A percentile compares a stretch with the other conserved stretches of the same genome.
phyloP scores from a whole-genome alignment of 345 rosid genomes.

The Syzygium aromaticum region DNA sequence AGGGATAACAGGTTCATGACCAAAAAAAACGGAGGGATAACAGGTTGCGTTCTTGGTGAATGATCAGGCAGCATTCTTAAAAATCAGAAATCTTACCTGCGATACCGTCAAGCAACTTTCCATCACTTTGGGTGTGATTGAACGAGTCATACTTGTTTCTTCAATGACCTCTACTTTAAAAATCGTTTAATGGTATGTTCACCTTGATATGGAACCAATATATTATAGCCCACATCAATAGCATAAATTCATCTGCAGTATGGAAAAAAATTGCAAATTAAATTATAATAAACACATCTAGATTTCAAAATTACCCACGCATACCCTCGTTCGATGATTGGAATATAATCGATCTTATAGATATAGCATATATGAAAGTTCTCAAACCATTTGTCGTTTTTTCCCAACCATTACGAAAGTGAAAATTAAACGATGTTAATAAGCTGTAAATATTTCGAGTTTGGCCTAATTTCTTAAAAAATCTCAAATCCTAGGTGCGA shows the following conservation, averaged over 20 bases:
- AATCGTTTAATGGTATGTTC: not conserved
- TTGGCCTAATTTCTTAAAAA: no score
- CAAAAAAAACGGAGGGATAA: no score
- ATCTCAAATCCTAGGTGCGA: no score
- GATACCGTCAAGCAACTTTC: not conserved
- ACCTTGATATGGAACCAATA: not conserved
- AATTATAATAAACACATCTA: not conserved
- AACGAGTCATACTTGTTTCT: not conserved
- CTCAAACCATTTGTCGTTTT: not conserved
- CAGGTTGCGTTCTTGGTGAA: not conserved
- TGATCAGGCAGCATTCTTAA: not conserved
- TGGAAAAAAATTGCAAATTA: not conserved
- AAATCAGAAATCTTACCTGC: not conserved
- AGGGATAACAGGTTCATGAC: no score
- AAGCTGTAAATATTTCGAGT: no score
- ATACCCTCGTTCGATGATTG: not conserved
- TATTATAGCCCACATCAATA: not conserved
- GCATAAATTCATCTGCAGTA: not conserved
- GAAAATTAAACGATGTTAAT: no score
- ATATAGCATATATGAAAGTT: not conserved
- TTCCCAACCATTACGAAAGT: no score
- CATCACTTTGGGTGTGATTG: not conserved
- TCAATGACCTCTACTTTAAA: not conserved
- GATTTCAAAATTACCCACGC: not conserved
- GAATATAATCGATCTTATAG: not conserved